Base-by-base conservation (phyloP, 306 rosid species). In the Ziziphus jujuba region DNA sequence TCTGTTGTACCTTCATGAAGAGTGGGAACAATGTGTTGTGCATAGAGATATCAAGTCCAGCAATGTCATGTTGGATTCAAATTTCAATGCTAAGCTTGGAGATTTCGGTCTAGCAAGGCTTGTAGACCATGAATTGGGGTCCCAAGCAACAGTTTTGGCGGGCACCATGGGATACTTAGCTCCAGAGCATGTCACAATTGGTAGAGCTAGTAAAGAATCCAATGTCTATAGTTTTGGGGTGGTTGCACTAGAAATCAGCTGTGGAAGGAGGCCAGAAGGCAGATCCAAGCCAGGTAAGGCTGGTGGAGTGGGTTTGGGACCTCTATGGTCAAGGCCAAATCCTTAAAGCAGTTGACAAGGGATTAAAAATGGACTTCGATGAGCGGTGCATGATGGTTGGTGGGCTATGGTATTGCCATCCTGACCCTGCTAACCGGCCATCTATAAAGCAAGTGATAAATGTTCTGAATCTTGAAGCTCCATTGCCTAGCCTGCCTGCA, bases 321-420 rank as follows among this genome's bases (percentile, higher is more conserved):
- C 82, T 87, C n/a, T 83, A 90, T 48, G 95, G 96, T 7, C 66
- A 85, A 66, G 89, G 82, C 57, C 69, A 69, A 51, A 20, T 87
- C 3, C 50, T 66, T 4, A 77, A 85, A 81, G 87, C 81, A 0
- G 75, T 64, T 22, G 96, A 86, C 60, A 5, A 51, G 82, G 66
- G 81, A 21, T 33, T 89, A 1, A 50, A 52, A 1, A 8, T 6
- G 72, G 84, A 79, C 43, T 84, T 65, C 59, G 86, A 89, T 63
- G 87, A 79, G 58, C 47, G 24, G n/a, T 61, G 84, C n/a, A 75
- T 87, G 72, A 81, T 87, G 86, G 15, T n/a, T 43, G 0, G 80
- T n/a, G 96, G 96, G 22, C 68, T 89, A 28, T 85, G 96, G 95
- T 85, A 89, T 67, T n/a, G n/a, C n/a, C n/a, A n/a, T n/a, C n/a